A percentile compares a stretch with the other conserved stretches of the same genome.
These are phyloP conservation scores for Citropsis articulata DNA, from an alignment of 345 rosid species.

Conservation along the genomic window DNA sequence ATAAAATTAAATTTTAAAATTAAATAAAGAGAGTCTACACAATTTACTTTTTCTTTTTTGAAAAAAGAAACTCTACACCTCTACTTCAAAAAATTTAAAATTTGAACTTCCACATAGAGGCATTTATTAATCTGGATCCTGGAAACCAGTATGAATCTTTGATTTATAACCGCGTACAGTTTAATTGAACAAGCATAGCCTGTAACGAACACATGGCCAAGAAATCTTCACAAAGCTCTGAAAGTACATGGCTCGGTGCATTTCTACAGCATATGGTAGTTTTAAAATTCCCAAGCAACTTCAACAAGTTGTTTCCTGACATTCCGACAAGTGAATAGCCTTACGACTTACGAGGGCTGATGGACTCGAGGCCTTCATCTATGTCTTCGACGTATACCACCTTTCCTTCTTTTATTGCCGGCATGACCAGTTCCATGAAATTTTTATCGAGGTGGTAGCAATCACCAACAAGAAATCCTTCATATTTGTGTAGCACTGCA, in stretches of 20 bases:
- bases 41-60: no score
- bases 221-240: neutral
- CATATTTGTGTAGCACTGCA: neutral
- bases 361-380: slow-evolving; percentile 48
- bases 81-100: no score
- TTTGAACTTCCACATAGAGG: no score
- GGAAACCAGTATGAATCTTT: neutral
- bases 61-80: no score
- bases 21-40: no score
- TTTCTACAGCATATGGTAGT: neutral
- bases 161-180: neutral
- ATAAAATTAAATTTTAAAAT: no score
- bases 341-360: slow-evolving; percentile 28
- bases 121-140: no score
- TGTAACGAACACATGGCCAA: neutral
- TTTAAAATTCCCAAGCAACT: slow-evolving; percentile 35
- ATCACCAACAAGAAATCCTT: neutral
- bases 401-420: slow-evolving; percentile 39
- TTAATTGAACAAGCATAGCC: neutral
- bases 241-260: neutral
- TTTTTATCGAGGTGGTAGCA: slow-evolving; percentile 18
- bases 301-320: slow-evolving; percentile 27
- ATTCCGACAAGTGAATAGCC: no score
- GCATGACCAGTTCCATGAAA: slow-evolving; percentile 37
- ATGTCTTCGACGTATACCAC: slow-evolving; percentile 49